Evolutionary conservation across 2,329 filamentous ascomycete genomes (phyloP), one percentile per base, ranked within the genome.

Genomic region (Arthrobotrys sinensis): DNA sequence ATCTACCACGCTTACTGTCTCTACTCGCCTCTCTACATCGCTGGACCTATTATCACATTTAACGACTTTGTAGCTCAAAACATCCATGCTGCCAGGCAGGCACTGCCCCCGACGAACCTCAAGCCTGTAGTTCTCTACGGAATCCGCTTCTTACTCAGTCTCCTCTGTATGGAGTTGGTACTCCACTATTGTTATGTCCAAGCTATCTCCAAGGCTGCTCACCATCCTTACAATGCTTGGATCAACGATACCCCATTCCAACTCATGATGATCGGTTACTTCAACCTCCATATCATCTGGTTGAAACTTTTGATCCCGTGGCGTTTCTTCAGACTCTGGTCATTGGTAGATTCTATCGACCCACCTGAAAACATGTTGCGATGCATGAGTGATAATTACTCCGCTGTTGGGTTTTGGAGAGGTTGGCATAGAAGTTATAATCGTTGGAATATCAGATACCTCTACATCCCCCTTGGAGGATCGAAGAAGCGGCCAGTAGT

Each of bases 251-350:
- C 93, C 0, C 91, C 96, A 0, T 91, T 92, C 52, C 93, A 99
- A 84, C 89, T 99, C 50, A 92, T 90, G 82, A 90, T 99, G 86
- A 88, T 99, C 11, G 96, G 93, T 43, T 97, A 92, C 86, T 96
- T 98, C 87, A 97, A 97, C 85, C 90, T 99, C 11, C 93, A 97
- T 85, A 90, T 97, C 83, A 96, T 99, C 84, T 99, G 96, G 96
- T 88, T 99, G 55, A 99, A 99, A 84, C 90, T 99, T 0, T 90
- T 99, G 3, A 90, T 99, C 6, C 96, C 96, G 0, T 99, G 95
- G 94, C 92, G 96, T n/a, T 91, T 98, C 84, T 98, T 98, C 89
- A 92, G 96, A 3, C 90, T 99, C n/a, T 99, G 96, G 96, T 88
- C 93, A 0, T 88, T 99, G 3, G 83, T 94, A 14, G 96, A 99